Conservation (phyloP, 108 stramenopile genomes). For the Cyclotella choctawhatcheeana region DNA sequence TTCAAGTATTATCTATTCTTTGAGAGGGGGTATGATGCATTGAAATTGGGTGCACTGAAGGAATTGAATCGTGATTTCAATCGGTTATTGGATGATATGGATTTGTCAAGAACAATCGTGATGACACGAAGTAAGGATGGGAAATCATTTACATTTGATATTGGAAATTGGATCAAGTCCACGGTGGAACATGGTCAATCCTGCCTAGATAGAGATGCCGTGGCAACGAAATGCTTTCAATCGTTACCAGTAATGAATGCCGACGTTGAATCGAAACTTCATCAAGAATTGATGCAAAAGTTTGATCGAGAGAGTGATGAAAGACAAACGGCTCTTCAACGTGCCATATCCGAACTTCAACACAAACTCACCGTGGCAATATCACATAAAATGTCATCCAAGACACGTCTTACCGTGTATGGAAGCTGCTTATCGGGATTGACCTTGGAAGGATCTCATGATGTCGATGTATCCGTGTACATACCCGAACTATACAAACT, state of each 20-base stretch:
- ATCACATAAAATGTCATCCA: constrained; percentile 25
- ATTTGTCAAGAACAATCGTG: constrained; percentile 9
- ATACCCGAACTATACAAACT: constrained; percentile 49
- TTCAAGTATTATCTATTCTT: constrained; percentile 26
- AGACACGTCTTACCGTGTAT: constrained; percentile 65
- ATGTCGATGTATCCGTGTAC: constrained; percentile 75
- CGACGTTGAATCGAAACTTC: constrained; percentile 10
- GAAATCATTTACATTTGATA: neutral
- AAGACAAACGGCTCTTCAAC: constrained; percentile 22
- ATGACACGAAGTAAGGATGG: constrained; percentile 9
- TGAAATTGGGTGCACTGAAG: no score
- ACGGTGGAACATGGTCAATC: constrained; percentile 22
- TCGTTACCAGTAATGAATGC: constrained; percentile 2
- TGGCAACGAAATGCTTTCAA: constrained; percentile 30
- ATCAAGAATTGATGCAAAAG: constrained; percentile 20
- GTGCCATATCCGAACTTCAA: constrained; percentile 26
- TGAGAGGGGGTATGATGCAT: constrained; percentile 19
- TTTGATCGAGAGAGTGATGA: constrained; percentile 28
- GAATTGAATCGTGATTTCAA: constrained; percentile 1
- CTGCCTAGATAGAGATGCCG: constrained; percentile 11
- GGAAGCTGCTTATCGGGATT: constrained; percentile 78
- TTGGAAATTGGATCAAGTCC: constrained; percentile 18
- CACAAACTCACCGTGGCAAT: constrained; percentile 29
- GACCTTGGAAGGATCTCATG: constrained; percentile 67
- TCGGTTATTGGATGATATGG: constrained; percentile 26